Base-by-base conservation (phyloP, 768 basidiomycete species). In the Imleria badia region DNA sequence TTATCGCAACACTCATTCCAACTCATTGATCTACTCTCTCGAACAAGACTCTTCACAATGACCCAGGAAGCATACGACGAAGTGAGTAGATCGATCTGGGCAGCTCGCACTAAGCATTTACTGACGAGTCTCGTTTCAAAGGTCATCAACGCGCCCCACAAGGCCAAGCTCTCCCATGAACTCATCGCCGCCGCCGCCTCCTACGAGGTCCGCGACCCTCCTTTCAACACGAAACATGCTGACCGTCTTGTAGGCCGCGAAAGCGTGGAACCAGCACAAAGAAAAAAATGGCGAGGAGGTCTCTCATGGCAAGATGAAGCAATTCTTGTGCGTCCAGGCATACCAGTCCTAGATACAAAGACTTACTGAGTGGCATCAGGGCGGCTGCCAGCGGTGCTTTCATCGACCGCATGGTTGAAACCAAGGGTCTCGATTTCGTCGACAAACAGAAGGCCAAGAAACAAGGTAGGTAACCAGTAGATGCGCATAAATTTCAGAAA, bases 111-210 rank as follows among this genome's bases (percentile, higher is more conserved):
- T 19, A 11, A 11, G 19, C 2, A 8, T 5, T 36, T 6, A 14
- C 42, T 58, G 36, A 63, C 43, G 7, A 19, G 26, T 49, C 29
- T 41, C 34, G 1, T 29, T 35, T 48, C 19, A 33, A 56, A 85
- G 83, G 77, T 79, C 42, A 35, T 51, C 17, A 78, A 76, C 45
- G 75, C 76, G 14, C 77, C 75, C 11, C 85, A 86, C 74, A 72
- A 85, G 72, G 81, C 85, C 1, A 52, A 70, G 52, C 69, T 86
- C 49, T 80, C 83, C 12, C 87, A 89, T 66, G 82, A 89, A 70
- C 66, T 88, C 39, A 77, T 89, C 57, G 83, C 84, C 44, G 85
- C 72, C 39, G 87, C 87, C 42, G 86, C 86, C 8, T 70, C 83
- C 29, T 89, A 77, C 69, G 84, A 83, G 77, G 85, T 81, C 35